These are phyloP conservation scores for Boletus bicolor DNA, from an alignment of 768 basidiomycete genomes.

Conservation along the genomic window DNA sequence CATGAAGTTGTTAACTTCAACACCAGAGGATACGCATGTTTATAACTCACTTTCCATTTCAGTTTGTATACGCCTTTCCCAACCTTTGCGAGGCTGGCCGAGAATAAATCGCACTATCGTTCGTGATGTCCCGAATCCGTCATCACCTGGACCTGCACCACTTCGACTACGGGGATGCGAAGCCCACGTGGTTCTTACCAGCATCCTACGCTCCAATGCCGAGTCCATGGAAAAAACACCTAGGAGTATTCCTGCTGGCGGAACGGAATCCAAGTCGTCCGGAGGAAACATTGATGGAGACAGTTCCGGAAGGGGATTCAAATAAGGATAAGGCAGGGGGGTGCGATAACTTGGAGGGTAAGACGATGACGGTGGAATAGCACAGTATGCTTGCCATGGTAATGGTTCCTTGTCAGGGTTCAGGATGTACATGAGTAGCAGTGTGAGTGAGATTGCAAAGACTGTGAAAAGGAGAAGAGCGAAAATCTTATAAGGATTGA, in stretches of 20 bases:
- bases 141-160: slow-evolving; percentile 68
- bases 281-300: slow-evolving; percentile 62
- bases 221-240: slow-evolving; percentile 91
- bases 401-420: slow-evolving; percentile 95
- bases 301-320: slow-evolving; percentile 29
- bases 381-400: slow-evolving; percentile 93
- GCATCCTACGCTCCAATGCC: slow-evolving; percentile 77
- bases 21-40: not conserved
- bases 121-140: slow-evolving; percentile 71
- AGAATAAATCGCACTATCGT: slow-evolving; percentile 88
- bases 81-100: slow-evolving; percentile 76
- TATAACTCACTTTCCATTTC: slow-evolving; percentile 84
- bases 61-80: slow-evolving; percentile 73
- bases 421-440: slow-evolving; percentile 85
- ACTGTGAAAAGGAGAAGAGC: slow-evolving; percentile 72
- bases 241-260: slow-evolving; percentile 83
- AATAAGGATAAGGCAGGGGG: slow-evolving; percentile 38
- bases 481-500: slow-evolving; percentile 48
- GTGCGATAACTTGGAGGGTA: slow-evolving; percentile 43
- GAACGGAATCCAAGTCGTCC: slow-evolving; percentile 61
- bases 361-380: slow-evolving; percentile 53
- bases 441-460: slow-evolving; percentile 80
- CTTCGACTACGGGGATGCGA: slow-evolving; percentile 73
- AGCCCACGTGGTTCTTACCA: slow-evolving; percentile 89
- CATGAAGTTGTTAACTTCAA: not conserved